Conservation (phyloP, 2,329 filamentous ascomycete species). For the Claviceps digitariae region DNA sequence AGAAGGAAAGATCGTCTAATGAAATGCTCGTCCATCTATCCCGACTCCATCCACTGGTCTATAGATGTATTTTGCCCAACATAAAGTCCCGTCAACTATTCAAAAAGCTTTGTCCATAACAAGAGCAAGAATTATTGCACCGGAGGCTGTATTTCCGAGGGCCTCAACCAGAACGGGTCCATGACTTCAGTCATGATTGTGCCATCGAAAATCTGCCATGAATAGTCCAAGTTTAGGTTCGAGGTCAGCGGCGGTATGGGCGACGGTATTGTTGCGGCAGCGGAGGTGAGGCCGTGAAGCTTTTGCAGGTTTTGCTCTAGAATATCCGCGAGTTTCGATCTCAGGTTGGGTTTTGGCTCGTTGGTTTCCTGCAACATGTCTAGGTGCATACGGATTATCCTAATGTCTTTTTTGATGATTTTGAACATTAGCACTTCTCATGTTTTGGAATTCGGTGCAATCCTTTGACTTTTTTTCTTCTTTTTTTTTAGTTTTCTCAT, state of each 20-base stretch:
- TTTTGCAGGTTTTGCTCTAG: slow-evolving; percentile 15
- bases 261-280: background rate
- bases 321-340: slow-evolving; percentile 3
- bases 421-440: background rate
- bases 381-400: slow-evolving; percentile 17
- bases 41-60: no score
- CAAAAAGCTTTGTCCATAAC: background rate
- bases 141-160: background rate
- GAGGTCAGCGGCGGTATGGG: slow-evolving; percentile 7
- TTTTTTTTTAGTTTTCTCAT: no score
- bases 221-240: slow-evolving; percentile 7
- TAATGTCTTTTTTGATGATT: slow-evolving; percentile 11
- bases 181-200: slow-evolving; percentile 5
- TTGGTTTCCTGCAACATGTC: slow-evolving; percentile 16
- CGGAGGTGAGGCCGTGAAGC: slow-evolving; percentile 11
- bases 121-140: background rate
- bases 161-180: slow-evolving; percentile 2
- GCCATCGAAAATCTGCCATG: slow-evolving; percentile 11
- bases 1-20: no score
- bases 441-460: no score
- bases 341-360: slow-evolving; percentile 14
- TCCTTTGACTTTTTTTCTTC: no score
- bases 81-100: background rate
- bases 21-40: background rate
- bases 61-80: no score